Conservation (phyloP, 495 filamentous ascomycete genomes). For the Daldinia grandis region DNA sequence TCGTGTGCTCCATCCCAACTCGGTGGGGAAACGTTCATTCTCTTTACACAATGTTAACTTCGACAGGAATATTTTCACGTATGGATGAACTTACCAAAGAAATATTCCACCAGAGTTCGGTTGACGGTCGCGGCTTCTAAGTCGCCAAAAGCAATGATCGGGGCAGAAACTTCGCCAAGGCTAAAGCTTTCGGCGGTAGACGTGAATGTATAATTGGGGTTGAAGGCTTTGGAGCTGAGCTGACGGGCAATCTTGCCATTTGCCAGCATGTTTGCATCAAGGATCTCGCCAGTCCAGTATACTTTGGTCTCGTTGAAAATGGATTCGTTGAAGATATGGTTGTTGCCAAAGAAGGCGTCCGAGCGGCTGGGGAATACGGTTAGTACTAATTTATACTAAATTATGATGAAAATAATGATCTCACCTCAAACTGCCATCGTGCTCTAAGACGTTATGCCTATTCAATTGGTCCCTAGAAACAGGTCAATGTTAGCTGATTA, state of each 20-base stretch:
- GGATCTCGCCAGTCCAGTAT: conserved; percentile 48
- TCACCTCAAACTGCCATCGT: conserved; percentile 59
- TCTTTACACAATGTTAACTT: conserved; percentile 20
- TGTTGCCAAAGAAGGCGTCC: conserved; percentile 56
- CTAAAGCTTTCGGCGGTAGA: conserved; percentile 48
- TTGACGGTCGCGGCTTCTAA: conserved; percentile 45
- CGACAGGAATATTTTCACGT: background rate
- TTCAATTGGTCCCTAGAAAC: conserved; percentile 48
- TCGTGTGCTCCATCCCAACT: conserved; percentile 29
- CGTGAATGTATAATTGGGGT: conserved; percentile 52
- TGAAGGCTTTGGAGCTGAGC: conserved; percentile 50
- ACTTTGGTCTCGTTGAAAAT: conserved; percentile 51
- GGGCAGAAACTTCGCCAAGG: conserved; percentile 54
- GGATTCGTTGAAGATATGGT: conserved; percentile 55
- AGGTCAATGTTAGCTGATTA: background rate
- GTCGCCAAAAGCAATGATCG: conserved; percentile 57
- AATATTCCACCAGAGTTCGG: conserved; percentile 50
- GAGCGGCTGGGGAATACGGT: conserved; percentile 42
- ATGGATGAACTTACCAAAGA: conserved; percentile 50
- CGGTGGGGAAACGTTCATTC: conserved; percentile 34
- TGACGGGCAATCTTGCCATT: conserved; percentile 55
- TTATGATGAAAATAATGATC: background rate
- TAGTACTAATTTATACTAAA: background rate
- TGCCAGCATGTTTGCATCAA: conserved; percentile 52
- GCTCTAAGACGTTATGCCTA: conserved; percentile 57